These are phyloP conservation scores for Lepidium didymum DNA, from an alignment of 345 rosid genomes.

Conservation along the genomic window DNA sequence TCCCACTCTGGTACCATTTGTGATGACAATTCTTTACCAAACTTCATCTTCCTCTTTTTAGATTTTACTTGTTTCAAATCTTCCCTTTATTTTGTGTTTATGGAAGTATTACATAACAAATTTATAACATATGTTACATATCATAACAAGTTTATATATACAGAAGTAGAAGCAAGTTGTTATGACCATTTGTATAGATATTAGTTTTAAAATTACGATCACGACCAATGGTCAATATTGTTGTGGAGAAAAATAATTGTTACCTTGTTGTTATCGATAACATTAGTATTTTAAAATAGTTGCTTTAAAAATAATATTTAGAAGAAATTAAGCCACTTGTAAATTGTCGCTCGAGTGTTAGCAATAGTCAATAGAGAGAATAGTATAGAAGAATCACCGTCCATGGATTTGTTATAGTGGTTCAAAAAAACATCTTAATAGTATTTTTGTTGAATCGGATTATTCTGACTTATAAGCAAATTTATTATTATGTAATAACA, in stretches of 20 bases:
- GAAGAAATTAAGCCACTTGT: not conserved
- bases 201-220: not conserved
- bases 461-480: too few relatives aligned
- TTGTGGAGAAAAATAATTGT: not conserved
- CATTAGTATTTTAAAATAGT: not conserved
- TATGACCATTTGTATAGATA: not conserved
- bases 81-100: not conserved
- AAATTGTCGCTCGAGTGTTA: not conserved
- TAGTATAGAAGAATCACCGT: not conserved
- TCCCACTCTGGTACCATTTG: constrained; percentile 87
- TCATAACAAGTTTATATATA: not conserved
- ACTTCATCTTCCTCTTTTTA: constrained; percentile 56
- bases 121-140: not conserved
- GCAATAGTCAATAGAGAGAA: not conserved
- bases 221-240: too few relatives aligned
- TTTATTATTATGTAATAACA: too few relatives aligned
- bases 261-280: not conserved
- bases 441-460: too few relatives aligned
- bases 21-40: constrained; percentile 57
- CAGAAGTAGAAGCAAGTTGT: not conserved
- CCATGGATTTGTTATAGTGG: too few relatives aligned
- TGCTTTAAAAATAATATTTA: not conserved
- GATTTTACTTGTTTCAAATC: not conserved
- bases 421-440: too few relatives aligned
- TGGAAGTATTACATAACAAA: not conserved